Evolutionary conservation across 2,329 filamentous ascomycete species (phyloP).

Genomic region (Colletotrichum sp.): DNA sequence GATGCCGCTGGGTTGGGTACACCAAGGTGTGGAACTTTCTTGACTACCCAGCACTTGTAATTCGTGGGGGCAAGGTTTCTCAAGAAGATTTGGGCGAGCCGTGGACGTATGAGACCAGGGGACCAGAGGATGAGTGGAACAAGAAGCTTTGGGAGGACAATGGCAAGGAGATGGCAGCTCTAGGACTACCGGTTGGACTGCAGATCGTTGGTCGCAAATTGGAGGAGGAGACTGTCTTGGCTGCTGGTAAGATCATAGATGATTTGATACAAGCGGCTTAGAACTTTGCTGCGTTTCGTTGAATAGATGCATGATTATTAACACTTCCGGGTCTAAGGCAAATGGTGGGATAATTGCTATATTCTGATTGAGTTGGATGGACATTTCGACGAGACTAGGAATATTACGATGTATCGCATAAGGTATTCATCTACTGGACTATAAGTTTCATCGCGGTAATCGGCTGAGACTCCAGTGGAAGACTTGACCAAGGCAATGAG

Average conservation of each 20-base stretch:
- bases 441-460: accelerated
- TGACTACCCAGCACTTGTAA: conserved; percentile 39
- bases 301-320: accelerated
- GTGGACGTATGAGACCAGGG: conserved; percentile 11
- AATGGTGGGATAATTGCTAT: accelerated
- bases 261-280: neutral
- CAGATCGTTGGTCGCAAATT: conserved; percentile 9
- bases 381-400: neutral
- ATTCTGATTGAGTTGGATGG: accelerated
- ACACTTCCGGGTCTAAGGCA: accelerated
- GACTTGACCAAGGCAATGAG: neutral
- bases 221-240: conserved; percentile 2
- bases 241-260: conserved; percentile 8
- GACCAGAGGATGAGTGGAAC: conserved; percentile 2
- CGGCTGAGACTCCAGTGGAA: accelerated
- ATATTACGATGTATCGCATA: neutral
- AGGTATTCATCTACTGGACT: neutral
- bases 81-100: conserved; percentile 41
- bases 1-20: conserved; percentile 53
- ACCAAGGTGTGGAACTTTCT: conserved; percentile 42
- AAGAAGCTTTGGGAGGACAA: neutral
- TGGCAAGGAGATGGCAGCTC: neutral
- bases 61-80: conserved; percentile 38
- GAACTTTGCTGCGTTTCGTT: accelerated
- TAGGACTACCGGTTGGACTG: neutral